Evolutionary conservation across 345 rosid genomes (phyloP).

Genomic region (Punica granatum): DNA sequence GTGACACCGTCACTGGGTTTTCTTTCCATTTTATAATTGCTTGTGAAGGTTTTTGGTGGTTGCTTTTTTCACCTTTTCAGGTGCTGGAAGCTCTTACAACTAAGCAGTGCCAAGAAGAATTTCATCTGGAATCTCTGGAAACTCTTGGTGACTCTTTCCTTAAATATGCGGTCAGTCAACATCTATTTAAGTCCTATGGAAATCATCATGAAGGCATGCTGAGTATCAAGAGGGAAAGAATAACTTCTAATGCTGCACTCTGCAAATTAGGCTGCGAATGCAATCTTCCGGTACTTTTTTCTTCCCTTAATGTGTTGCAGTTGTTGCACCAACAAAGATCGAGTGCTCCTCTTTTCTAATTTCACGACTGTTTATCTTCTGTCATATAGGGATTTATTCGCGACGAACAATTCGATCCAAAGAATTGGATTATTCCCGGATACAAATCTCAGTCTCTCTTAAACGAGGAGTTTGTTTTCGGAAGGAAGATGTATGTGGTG

Average conservation of each 20-base stretch:
- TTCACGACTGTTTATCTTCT: neutral
- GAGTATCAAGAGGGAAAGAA: slow-evolving; percentile 50
- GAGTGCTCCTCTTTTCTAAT: neutral
- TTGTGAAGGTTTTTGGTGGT: neutral
- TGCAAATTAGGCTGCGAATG: slow-evolving; percentile 57
- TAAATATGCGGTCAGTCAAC: slow-evolving; percentile 72
- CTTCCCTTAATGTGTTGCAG: neutral
- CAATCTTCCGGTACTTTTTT: slow-evolving; percentile 59
- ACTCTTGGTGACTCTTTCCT: slow-evolving; percentile 94
- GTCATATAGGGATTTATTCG: slow-evolving; percentile 69
- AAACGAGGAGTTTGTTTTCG: slow-evolving; percentile 25
- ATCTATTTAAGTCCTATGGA: slow-evolving; percentile 45
- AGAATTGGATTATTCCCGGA: slow-evolving; percentile 69
- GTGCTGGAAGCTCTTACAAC: slow-evolving; percentile 88
- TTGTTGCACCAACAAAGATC: neutral
- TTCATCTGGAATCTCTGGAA: slow-evolving; percentile 81
- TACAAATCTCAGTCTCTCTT: slow-evolving; percentile 28
- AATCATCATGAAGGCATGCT: slow-evolving; percentile 77
- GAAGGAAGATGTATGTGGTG: slow-evolving; percentile 35
- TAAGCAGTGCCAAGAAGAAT: slow-evolving; percentile 67
- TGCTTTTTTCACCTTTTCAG: slow-evolving; percentile 19
- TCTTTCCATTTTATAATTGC: too few relatives aligned
- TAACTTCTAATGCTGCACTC: slow-evolving; percentile 63
- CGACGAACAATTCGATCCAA: slow-evolving; percentile 59
- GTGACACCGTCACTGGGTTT: too few relatives aligned